Evolutionary conservation across 2,329 filamentous ascomycete genomes (phyloP), one percentile per base, ranked within the genome.

Genomic region (Microdochium nivale): DNA sequence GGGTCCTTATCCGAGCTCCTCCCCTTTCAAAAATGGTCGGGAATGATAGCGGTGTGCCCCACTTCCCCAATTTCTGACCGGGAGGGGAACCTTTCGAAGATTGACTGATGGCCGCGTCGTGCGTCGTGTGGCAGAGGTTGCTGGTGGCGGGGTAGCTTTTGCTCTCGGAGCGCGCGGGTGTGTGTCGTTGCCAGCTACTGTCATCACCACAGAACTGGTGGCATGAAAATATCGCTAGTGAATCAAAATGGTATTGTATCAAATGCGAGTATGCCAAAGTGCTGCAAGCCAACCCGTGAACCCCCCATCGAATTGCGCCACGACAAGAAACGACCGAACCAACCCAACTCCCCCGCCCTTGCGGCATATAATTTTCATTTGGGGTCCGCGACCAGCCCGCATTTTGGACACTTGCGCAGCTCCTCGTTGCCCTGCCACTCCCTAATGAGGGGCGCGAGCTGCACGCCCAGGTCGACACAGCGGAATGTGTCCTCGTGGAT

Each of bases 401-500:
- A 56, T 1, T 27, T 47, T 25, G 40, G 40, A 43, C 56, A 58
- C 27, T 52, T 53, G 35, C 56, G 44, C 46, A 50, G 40, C 30
- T 53, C 53, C 53, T 57, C 56, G 2, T 57, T 54, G 48, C 57
- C 53, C 49, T 54, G 52, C 56, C 55, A 58, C 35, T 57, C 49
- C 19, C 56, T 49, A 23, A 58, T 57, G 30, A 58, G n/a, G 11
- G 56, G 56, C 51, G 58, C 58, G 32, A 59, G 48, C 53, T 59
- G 57, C 1, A 54, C 53, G 4, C 57, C 57, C 48, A 59, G 35
- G 46, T 59, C 57, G 21, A 51, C 54, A 47, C 57, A 58, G 48
- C 55, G 53, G 27, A 59, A 59, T 1, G 53, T 51, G 46, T 59
- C 54, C 52, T 59, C 56, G 30, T 54, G 48, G 23, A 59, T 57